Percentiles rank a stretch among this genome's conserved stretches.
phyloP scores from a whole-genome alignment of 2,329 filamentous ascomycete species.

The Ophiostoma tasmaniense region DNA sequence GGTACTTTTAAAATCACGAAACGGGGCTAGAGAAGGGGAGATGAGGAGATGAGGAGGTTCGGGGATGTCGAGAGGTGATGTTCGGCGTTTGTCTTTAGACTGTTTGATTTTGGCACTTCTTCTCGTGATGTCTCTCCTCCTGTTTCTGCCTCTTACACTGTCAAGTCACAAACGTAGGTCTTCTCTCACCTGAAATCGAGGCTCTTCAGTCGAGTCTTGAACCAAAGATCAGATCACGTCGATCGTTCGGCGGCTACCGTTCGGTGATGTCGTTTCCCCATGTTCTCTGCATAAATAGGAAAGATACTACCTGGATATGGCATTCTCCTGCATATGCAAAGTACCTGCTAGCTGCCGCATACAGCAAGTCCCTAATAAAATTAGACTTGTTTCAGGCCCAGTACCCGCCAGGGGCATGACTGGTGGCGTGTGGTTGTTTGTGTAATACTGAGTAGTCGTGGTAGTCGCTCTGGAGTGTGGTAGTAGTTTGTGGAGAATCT shows the following conservation, averaged over 20 bases:
- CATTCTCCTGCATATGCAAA: background rate
- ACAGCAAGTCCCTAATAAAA: conserved; percentile 1
- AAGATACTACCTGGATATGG: background rate
- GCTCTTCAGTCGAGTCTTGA: background rate
- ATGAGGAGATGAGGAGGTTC: background rate
- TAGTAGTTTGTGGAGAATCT: background rate
- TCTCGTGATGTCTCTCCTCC: background rate
- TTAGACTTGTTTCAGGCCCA: conserved; percentile 3
- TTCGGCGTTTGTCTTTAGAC: background rate
- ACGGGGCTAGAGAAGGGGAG: background rate
- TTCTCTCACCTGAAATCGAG: too few relatives aligned
- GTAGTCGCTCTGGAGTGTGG: background rate
- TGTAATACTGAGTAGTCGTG: too few relatives aligned
- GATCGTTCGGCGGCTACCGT: background rate
- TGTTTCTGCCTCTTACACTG: background rate
- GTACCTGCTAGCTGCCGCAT: background rate
- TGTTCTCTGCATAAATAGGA: background rate
- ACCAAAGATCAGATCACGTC: background rate
- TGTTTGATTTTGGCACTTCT: background rate
- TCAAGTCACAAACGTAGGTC: too few relatives aligned
- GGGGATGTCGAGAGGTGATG: background rate
- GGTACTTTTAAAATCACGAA: background rate
- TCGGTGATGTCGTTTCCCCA: background rate
- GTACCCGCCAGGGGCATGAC: conserved; percentile 5
- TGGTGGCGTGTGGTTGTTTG: background rate